Percentiles rank a stretch among this genome's conserved stretches.
Conservation (phyloP, 257 asterid genomes). For the Plantago elongata region DNA sequence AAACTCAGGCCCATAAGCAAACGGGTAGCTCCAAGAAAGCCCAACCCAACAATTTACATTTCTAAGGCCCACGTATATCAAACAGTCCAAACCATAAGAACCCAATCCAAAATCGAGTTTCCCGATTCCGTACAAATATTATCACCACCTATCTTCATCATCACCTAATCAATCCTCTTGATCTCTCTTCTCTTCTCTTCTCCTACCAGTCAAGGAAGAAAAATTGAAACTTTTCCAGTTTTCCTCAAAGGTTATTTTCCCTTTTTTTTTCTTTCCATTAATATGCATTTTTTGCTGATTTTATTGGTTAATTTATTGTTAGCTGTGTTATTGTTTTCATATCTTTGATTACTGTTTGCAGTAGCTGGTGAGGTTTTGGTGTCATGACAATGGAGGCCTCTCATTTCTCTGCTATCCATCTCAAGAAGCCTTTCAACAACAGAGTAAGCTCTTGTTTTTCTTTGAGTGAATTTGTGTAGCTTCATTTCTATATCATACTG, state of each 20-base stretch:
- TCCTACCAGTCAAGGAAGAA: background rate
- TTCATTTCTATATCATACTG: too few species aligned
- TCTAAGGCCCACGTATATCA: too few species aligned
- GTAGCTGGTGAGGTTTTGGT: background rate
- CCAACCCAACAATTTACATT: background rate
- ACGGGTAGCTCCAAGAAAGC: too few species aligned
- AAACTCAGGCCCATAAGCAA: too few species aligned
- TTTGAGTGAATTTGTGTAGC: background rate
- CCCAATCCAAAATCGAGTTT: background rate
- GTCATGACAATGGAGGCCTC: constrained; percentile 5
- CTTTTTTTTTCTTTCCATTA: background rate
- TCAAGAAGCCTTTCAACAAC: constrained; percentile 1
- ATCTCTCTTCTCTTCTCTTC: background rate
- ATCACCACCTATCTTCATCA: background rate
- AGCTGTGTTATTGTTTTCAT: background rate
- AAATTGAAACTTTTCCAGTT: background rate
- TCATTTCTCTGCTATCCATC: constrained; percentile 3
- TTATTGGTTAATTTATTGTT: background rate
- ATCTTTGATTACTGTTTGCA: constrained; percentile 1
- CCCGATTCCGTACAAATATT: background rate
- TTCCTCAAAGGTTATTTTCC: background rate
- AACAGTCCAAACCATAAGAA: background rate
- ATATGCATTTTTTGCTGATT: background rate
- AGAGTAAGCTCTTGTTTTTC: background rate
- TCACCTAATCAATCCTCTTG: background rate